Conservation (phyloP, 1,284 basidiomycete genomes). For the Filobasidium uniguttulatum region DNA sequence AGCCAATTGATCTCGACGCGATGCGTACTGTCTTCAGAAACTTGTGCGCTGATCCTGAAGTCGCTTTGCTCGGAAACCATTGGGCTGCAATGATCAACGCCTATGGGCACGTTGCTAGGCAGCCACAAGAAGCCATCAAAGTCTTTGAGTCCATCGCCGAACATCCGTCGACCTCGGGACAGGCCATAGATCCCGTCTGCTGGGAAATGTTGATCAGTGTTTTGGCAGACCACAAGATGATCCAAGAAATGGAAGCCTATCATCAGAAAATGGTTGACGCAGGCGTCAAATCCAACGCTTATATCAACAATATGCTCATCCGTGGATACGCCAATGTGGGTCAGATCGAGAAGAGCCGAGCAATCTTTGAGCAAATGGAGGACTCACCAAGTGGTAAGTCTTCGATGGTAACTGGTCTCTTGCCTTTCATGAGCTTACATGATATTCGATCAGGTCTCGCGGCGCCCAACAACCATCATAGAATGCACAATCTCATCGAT, state of each 20-base stretch:
- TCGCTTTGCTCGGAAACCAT: conserved; percentile 67
- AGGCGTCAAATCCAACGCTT: conserved; percentile 80
- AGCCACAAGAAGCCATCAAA: conserved; percentile 61
- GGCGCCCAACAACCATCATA: conserved; percentile 73
- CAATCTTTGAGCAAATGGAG: conserved; percentile 70
- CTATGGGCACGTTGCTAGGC: conserved; percentile 65
- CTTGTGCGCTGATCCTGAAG: conserved; percentile 43
- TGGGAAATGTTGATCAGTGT: conserved; percentile 88
- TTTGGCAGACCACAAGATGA: conserved; percentile 60
- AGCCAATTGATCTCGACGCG: conserved; percentile 60
- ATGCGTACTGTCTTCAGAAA: conserved; percentile 62
- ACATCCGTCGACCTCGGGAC: conserved; percentile 36
- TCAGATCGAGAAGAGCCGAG: conserved; percentile 54
- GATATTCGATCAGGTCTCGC: conserved; percentile 82
- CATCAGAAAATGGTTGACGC: conserved; percentile 49
- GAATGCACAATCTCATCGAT: conserved; percentile 40
- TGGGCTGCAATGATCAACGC: conserved; percentile 87
- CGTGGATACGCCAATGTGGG: conserved; percentile 67
- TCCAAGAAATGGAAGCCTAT: conserved; percentile 65
- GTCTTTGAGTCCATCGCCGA: conserved; percentile 62
- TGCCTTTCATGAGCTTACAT: conserved; percentile 34
- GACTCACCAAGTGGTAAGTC: conserved; percentile 45
- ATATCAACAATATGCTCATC: conserved; percentile 87
- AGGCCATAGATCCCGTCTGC: conserved; percentile 63
- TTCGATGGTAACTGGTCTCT: background rate